phyloP scores from a whole-genome alignment of 805 yeast genomes.

The Saccharomycopsis sp. region DNA sequence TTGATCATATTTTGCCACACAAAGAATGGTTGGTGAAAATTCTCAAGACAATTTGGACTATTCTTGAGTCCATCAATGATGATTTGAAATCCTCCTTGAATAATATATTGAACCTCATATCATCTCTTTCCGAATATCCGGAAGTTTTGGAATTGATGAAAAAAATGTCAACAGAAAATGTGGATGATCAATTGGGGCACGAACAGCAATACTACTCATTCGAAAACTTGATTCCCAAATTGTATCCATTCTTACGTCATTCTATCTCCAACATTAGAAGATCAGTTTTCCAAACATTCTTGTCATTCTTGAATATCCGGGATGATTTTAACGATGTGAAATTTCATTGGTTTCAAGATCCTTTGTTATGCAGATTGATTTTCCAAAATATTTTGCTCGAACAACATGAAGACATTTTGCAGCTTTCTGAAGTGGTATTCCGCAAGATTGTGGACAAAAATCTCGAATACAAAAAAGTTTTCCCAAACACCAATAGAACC shows the following conservation, averaged over 20 bases:
- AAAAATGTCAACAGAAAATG: slow-evolving; percentile 34
- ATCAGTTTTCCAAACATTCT: slow-evolving; percentile 73
- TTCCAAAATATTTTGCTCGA: slow-evolving; percentile 86
- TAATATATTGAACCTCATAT: slow-evolving; percentile 87
- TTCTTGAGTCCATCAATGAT: slow-evolving; percentile 74
- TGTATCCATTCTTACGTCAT: slow-evolving; percentile 89
- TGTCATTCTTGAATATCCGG: slow-evolving; percentile 57
- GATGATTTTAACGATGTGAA: slow-evolving; percentile 32
- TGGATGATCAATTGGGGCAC: too few species aligned
- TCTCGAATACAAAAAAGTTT: slow-evolving; percentile 21
- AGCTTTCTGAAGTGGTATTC: slow-evolving; percentile 56
- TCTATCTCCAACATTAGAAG: slow-evolving; percentile 85
- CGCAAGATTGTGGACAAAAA: slow-evolving; percentile 43
- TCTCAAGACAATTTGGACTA: slow-evolving; percentile 79
- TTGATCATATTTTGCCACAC: slow-evolving; percentile 35
- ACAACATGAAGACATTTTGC: slow-evolving; percentile 67
- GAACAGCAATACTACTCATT: slow-evolving; percentile 42
- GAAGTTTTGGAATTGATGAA: slow-evolving; percentile 62
- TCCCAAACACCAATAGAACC: slow-evolving; percentile 31
- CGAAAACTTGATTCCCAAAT: slow-evolving; percentile 71
- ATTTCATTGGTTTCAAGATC: slow-evolving; percentile 66
- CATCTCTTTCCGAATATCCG: slow-evolving; percentile 75
- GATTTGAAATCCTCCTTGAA: slow-evolving; percentile 94
- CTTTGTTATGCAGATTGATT: slow-evolving; percentile 60
- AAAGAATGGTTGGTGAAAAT: slow-evolving; percentile 18